Conservation (phyloP, 208 protist species). For the Perkinsela sp. region DNA sequence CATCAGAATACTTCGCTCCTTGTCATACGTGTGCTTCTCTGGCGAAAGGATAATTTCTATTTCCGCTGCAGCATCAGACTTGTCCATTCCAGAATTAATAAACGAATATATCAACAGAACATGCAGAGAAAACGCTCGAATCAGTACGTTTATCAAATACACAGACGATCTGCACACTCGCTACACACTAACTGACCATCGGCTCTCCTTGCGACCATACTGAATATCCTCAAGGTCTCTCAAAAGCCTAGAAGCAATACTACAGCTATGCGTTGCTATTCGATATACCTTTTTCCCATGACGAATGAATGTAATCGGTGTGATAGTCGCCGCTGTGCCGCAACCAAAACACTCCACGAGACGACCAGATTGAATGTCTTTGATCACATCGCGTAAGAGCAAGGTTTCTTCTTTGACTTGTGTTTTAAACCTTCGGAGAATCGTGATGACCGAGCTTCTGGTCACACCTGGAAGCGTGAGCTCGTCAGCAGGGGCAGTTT, state of each 20-base stretch:
- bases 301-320: constrained; percentile 51
- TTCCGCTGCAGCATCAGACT: too few relatives aligned
- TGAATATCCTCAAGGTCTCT: neutral
- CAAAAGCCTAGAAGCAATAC: neutral
- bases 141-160: too few relatives aligned
- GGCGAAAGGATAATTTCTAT: too few relatives aligned
- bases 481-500: constrained; percentile 75
- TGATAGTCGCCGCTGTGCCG: constrained; percentile 82
- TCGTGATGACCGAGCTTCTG: constrained; percentile 67
- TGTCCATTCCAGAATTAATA: too few relatives aligned
- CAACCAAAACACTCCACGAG: constrained; percentile 79
- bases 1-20: too few relatives aligned
- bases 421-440: constrained; percentile 54
- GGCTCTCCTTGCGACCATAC: neutral
- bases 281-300: constrained; percentile 28
- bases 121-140: too few relatives aligned
- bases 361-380: constrained; percentile 36
- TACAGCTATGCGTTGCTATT: neutral
- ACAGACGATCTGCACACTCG: too few relatives aligned
- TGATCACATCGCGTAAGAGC: constrained; percentile 49
- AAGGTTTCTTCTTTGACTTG: constrained; percentile 45
- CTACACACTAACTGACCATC: neutral
- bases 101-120: too few relatives aligned
- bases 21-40: too few relatives aligned
- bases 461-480: constrained; percentile 83